Conservation (phyloP, 2,329 filamentous ascomycete genomes). For the Neonectria hederae region DNA sequence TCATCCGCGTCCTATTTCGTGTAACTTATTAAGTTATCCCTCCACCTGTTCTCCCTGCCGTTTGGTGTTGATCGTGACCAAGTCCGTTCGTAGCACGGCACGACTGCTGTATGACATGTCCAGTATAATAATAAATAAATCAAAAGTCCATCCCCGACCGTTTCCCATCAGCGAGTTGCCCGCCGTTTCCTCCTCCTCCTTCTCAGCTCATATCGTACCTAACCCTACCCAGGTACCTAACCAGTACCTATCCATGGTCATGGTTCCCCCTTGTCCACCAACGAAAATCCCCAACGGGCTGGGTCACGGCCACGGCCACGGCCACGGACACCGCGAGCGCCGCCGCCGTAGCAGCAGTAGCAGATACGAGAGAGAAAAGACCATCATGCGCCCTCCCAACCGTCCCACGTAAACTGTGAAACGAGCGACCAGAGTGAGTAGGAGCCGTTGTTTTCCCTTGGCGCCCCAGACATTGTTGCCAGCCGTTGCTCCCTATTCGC, state of each 20-base stretch:
- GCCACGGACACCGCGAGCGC: not conserved
- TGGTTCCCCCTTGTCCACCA: not conserved
- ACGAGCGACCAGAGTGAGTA: not conserved
- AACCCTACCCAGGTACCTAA: not conserved
- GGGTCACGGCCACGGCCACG: not conserved
- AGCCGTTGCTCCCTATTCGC: not conserved
- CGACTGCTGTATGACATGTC: not conserved
- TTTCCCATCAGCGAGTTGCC: no score
- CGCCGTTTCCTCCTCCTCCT: not conserved
- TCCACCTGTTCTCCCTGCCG: not conserved
- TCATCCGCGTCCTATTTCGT: conserved; percentile 5
- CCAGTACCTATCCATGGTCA: not conserved
- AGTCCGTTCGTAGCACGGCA: not conserved
- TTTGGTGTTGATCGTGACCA: not conserved
- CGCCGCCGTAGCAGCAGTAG: not conserved
- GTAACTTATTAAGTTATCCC: no score
- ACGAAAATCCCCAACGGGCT: not conserved
- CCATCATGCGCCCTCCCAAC: not conserved
- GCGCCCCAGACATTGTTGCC: not conserved
- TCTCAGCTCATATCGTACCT: not conserved
- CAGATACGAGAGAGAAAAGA: not conserved
- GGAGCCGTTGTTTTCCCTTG: not conserved
- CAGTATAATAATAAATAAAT: not conserved
- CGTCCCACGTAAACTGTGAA: not conserved
- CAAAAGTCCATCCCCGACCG: not conserved